These are phyloP conservation scores for Trifolium fragiferum DNA, from an alignment of 306 rosid genomes.

Conservation along the genomic window DNA sequence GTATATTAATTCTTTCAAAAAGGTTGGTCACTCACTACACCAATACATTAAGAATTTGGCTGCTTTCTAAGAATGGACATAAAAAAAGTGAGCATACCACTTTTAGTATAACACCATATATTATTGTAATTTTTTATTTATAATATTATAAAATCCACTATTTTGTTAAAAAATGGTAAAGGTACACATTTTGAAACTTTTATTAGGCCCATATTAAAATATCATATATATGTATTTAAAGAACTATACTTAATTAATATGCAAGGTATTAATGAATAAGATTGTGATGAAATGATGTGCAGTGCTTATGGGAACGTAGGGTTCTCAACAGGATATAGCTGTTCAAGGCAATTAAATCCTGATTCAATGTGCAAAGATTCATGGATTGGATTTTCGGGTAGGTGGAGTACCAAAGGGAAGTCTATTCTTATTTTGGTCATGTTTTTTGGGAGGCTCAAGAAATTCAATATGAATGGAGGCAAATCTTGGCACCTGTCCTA, in stretches of 20 bases:
- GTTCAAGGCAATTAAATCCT: slow-evolving; percentile 47
- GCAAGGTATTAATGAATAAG: not conserved
- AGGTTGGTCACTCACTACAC: too few species aligned
- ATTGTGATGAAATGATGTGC: slow-evolving; percentile 18
- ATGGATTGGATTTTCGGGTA: slow-evolving; percentile 62
- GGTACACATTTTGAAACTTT: too few species aligned
- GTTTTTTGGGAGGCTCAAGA: slow-evolving; percentile 80
- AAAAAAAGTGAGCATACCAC: too few species aligned
- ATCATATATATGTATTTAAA: too few species aligned
- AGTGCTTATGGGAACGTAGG: slow-evolving; percentile 92
- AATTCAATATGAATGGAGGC: slow-evolving; percentile 55
- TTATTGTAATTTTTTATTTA: too few species aligned
- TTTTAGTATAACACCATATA: too few species aligned
- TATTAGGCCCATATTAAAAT: too few species aligned
- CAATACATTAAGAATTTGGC: too few species aligned
- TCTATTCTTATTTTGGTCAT: slow-evolving; percentile 59
- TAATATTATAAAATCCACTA: too few species aligned
- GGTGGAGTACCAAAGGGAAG: slow-evolving; percentile 60
- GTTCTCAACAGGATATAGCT: slow-evolving; percentile 68
- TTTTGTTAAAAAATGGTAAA: too few species aligned
- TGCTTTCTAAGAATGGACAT: too few species aligned
- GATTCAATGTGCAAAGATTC: slow-evolving; percentile 49
- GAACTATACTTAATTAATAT: not conserved
- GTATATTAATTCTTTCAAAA: too few species aligned
- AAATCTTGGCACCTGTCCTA: slow-evolving; percentile 57